These are phyloP conservation scores for Leptographium wingfieldii DNA, from an alignment of 2,329 filamentous ascomycete species.

Conservation along the genomic window DNA sequence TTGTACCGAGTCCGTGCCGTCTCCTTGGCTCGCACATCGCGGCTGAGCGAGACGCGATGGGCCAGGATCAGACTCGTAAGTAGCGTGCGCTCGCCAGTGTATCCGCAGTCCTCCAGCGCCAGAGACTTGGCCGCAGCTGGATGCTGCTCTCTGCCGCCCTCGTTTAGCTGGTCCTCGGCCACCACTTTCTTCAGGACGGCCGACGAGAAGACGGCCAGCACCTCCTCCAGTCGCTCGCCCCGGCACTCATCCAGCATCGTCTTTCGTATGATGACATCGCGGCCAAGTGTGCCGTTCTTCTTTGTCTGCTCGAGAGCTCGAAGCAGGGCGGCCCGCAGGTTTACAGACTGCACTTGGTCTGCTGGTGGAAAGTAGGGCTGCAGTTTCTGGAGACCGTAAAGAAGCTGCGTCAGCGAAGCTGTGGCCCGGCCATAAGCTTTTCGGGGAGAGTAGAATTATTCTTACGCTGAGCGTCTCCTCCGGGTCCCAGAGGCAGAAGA, in stretches of 20 bases:
- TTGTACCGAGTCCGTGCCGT: slow-evolving; percentile 43
- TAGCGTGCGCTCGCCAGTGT: slow-evolving; percentile 36
- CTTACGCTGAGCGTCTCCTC: slow-evolving; percentile 44
- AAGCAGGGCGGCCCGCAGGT: slow-evolving; percentile 73
- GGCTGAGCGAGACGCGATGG: slow-evolving; percentile 55
- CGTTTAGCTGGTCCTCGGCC: slow-evolving; percentile 20
- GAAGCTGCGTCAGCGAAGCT: too few species aligned
- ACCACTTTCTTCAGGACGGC: slow-evolving; percentile 63
- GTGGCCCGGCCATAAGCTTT: too few species aligned
- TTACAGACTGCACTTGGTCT: slow-evolving; percentile 82
- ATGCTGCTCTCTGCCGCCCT: slow-evolving; percentile 14
- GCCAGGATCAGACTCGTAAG: slow-evolving; percentile 59
- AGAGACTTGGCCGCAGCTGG: slow-evolving; percentile 40
- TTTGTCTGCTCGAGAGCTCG: slow-evolving; percentile 74
- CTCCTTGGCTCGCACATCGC: slow-evolving; percentile 46
- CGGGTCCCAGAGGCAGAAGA: slow-evolving; percentile 75
- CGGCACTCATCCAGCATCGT: slow-evolving; percentile 96
- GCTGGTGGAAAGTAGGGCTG: slow-evolving; percentile 82
- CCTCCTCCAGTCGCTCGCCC: slow-evolving; percentile 78
- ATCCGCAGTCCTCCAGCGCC: slow-evolving; percentile 47
- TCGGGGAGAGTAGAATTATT: background rate
- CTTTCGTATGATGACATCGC: slow-evolving; percentile 72
- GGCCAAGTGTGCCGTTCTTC: slow-evolving; percentile 70
- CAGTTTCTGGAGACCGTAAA: slow-evolving; percentile 50
- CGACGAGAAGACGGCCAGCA: slow-evolving; percentile 73